Evolutionary conservation across 148 eudicot genomes (phyloP).

Genomic region (Chenopodium berlandieri): DNA sequence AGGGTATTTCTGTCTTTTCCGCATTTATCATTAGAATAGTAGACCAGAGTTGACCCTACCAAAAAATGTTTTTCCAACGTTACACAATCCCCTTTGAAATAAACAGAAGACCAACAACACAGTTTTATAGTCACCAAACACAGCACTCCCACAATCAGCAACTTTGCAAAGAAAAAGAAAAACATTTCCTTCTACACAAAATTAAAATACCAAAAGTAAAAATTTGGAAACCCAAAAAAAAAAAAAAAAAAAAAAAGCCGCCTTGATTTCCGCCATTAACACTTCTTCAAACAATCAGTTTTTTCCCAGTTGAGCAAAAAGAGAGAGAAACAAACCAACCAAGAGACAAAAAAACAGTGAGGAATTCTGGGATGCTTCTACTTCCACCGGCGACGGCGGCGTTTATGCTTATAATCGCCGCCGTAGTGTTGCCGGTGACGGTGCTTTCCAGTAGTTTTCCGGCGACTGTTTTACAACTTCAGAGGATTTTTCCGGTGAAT

Average conservation of each 20-base stretch:
- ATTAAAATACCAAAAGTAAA: neutral
- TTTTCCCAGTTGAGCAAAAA: neutral
- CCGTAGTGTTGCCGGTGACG: slow-evolving; percentile 26
- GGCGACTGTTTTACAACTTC: slow-evolving; percentile 45
- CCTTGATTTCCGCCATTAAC: slow-evolving; percentile 40
- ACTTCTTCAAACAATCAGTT: neutral
- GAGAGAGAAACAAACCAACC: neutral
- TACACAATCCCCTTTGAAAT: slow-evolving; percentile 1
- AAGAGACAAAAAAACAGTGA: neutral
- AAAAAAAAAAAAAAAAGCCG: neutral
- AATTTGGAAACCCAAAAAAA: too few species aligned
- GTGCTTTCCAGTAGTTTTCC: slow-evolving; percentile 30
- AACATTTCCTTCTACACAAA: neutral
- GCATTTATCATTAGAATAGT: too few species aligned
- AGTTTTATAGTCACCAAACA: slow-evolving; percentile 1
- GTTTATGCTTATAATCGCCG: slow-evolving; percentile 28
- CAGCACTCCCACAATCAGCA: slow-evolving; percentile 13
- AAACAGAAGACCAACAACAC: neutral
- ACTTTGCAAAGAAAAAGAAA: neutral
- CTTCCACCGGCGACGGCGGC: slow-evolving; percentile 29
- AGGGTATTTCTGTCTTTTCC: neutral
- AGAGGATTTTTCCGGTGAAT: slow-evolving; percentile 65
- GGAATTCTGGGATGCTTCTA: slow-evolving; percentile 25
- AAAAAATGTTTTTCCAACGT: slow-evolving; percentile 15
- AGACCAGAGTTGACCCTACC: slow-evolving; percentile 25